phyloP scores from a whole-genome alignment of 2,329 filamentous ascomycete species.

The Biscogniauxia sp. region DNA sequence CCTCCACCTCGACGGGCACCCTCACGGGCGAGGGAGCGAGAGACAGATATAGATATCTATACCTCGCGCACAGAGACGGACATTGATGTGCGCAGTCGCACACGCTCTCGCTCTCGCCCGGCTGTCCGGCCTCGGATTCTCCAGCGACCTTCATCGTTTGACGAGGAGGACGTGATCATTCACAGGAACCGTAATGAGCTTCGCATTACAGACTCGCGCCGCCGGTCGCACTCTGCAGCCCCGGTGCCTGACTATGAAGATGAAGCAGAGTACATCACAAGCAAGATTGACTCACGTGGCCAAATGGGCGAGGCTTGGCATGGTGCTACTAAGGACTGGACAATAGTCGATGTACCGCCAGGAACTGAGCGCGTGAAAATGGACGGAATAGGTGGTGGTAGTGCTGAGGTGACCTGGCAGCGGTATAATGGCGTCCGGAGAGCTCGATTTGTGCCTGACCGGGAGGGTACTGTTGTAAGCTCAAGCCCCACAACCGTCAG shows the following conservation, averaged over 20 bases:
- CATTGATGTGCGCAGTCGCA: constrained; percentile 52
- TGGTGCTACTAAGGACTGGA: constrained; percentile 74
- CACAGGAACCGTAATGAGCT: constrained; percentile 53
- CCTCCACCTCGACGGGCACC: constrained; percentile 49
- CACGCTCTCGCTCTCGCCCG: constrained; percentile 36
- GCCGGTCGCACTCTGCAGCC: constrained; percentile 52
- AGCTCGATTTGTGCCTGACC: constrained; percentile 70
- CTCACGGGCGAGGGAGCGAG: constrained; percentile 45
- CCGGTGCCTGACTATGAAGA: constrained; percentile 56
- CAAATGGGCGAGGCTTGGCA: constrained; percentile 71
- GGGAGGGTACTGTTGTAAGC: constrained; percentile 45
- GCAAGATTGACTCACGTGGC: constrained; percentile 56
- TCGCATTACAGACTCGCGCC: constrained; percentile 44
- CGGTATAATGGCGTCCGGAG: constrained; percentile 75
- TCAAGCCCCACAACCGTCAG: constrained; percentile 29
- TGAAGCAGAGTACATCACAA: constrained; percentile 62
- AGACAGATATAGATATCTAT: constrained; percentile 63
- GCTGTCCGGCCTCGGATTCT: constrained; percentile 39
- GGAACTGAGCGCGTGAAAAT: constrained; percentile 79
- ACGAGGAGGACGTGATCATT: constrained; percentile 67
- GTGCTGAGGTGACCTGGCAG: constrained; percentile 75
- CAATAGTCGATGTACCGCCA: constrained; percentile 79
- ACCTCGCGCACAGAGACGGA: constrained; percentile 54
- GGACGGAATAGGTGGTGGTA: constrained; percentile 74
- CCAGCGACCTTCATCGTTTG: constrained; percentile 32